Evolutionary conservation across 768 basidiomycete genomes (phyloP), one percentile per base, ranked within the genome.

Genomic region (Podaxis sp.): DNA sequence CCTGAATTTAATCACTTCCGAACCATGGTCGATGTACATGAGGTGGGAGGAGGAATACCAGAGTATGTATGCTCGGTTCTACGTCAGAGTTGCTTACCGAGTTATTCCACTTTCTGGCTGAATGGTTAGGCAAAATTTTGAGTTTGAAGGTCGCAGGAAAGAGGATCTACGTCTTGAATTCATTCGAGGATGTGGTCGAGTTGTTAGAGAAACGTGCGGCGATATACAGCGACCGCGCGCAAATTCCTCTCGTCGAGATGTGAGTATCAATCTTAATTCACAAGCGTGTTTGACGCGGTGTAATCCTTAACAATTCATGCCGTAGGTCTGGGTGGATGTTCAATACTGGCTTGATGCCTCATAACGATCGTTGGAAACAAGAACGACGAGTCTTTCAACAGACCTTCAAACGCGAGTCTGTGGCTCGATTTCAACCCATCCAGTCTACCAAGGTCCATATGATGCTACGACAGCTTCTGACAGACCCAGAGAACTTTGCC

Each of bases 241-340:
- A 28, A 3, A 30, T 60, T 13, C 59, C 59, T 22, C 38, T 60
- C 8, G n/a, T 60, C 22, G 36, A 37, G 37, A 62, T 54, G 38
- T 46, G 55, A 57, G 33, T 36, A 20, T 54, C 33, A 2, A 8
- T 2, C 33, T 33, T 33, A 10, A 54, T 7, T 54, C 13, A 28
- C 12, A 12, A 28, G 11, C 49, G 20, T 20, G 13, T 6, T 50
- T 50, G 49, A 6, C 7, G 22, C 0, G 7, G 24, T 8, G 17
- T n/a, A n/a, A n/a, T 10, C 22, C n/a, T 26, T 26, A 20, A 26
- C 6, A 12, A 22, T 11, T 11, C 24, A 12, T 5, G 12, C 20
- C 26, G 22, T 50, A 60, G 59, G 51, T 30, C 51, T n/a, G 52
- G 51, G 2, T 60, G 59, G 59, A 60, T 51, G 20, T 60, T 60